phyloP scores from a whole-genome alignment of 352 stramenopile species.

The Globisporangium nunn region DNA sequence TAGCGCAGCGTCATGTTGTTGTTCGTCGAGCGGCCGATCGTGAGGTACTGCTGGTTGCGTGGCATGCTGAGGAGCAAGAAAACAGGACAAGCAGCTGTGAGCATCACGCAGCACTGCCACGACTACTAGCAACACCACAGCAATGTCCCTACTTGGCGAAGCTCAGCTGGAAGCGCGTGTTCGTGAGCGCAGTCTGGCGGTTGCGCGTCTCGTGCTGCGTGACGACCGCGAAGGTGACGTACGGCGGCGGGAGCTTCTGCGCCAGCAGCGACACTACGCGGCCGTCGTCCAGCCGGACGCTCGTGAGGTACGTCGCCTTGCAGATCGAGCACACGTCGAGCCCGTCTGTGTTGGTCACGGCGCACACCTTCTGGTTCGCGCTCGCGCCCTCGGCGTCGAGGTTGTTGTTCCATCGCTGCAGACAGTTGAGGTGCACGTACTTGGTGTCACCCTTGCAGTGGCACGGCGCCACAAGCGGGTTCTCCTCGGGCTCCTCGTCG shows the following conservation, averaged over 20 bases:
- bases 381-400: constrained; percentile 68
- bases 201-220: constrained; percentile 86
- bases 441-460: constrained; percentile 90
- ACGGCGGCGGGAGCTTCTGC: constrained; percentile 82
- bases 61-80: constrained; percentile 27
- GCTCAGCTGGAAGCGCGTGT: constrained; percentile 89
- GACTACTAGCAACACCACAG: too few species aligned
- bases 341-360: constrained; percentile 86
- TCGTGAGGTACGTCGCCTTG: constrained; percentile 88
- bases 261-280: constrained; percentile 80
- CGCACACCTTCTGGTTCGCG: constrained; percentile 84
- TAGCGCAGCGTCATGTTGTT: constrained; percentile 86
- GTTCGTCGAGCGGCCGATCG: constrained; percentile 70
- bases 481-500: constrained; percentile 77
- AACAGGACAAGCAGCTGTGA: not conserved
- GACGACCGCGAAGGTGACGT: constrained; percentile 89
- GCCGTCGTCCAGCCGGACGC: constrained; percentile 81
- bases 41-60: constrained; percentile 62
- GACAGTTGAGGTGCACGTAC: constrained; percentile 89
- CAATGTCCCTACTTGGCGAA: constrained; percentile 75
- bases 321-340: constrained; percentile 88
- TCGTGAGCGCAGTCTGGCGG: constrained; percentile 79
- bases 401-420: constrained; percentile 91
- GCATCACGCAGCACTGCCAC: not conserved
- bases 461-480: constrained; percentile 87